Base-by-base conservation (phyloP, 768 basidiomycete species). In the Podaxis sp. region DNA sequence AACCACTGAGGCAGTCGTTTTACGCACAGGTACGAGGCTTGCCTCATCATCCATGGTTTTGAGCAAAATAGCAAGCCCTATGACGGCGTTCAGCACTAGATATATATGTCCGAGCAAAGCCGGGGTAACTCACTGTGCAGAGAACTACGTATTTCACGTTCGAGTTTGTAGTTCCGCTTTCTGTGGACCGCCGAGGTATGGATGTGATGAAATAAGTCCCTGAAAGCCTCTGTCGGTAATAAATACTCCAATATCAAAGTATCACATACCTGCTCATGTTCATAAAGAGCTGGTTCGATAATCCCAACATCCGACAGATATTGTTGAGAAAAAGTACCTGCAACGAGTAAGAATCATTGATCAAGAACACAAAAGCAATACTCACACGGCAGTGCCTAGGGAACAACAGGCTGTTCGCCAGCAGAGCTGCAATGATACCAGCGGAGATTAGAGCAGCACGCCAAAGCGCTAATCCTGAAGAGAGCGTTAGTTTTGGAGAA, bases 311-410 rank as follows among this genome's bases (percentile, higher is more conserved):
- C 32, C 72, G 70, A 61, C 76, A 72, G 14, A 75, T 69, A 56
- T 74, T 72, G 21, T 73, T 70, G 50, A 81, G 62, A 66, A 82
- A 81, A 16, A 80, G 42, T 9, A 77, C 71, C 79, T 79, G 50
- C 55, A n/a, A n/a, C 14, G 16, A 6, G 5, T 40, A 16, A 40
- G 38, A n/a, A 40, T 40, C 38, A 40, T n/a, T n/a, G 38, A 16
- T 40, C 16, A n/a, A n/a, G 38, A n/a, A 40, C 16, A 5, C 11
- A 40, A 40, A 40, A 14, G 16, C 6, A 18, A 9, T 0, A 61
- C 72, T 32, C 65, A 80, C 79, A 54, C 79, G 71, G 65, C 77
- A 77, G 63, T 82, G 78, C 46, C 77, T 73, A 47, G 80, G 81
- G 62, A 79, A 82, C 5, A 82, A 57, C 4, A 81, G 48, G 32